phyloP scores from a whole-genome alignment of 78 protist genomes.

The Goniomonas avonlea region DNA sequence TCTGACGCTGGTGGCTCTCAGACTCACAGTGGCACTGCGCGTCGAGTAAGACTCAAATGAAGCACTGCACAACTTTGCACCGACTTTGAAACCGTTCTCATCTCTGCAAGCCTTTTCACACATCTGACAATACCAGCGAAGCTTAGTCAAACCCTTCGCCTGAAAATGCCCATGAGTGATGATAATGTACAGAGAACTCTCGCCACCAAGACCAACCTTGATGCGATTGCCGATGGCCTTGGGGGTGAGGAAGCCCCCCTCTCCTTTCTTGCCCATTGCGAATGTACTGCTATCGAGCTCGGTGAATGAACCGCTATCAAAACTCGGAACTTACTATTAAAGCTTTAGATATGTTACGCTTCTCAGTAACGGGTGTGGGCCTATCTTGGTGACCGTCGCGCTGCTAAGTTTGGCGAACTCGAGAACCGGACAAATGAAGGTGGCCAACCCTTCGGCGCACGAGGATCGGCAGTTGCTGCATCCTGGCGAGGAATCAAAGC shows the following conservation, averaged over 20 bases:
- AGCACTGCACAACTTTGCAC: too few relatives aligned
- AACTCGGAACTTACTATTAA: too few relatives aligned
- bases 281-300: too few relatives aligned
- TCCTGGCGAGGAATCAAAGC: too few relatives aligned
- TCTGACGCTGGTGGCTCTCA: conserved; percentile 77
- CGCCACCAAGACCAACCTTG: too few relatives aligned
- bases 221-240: not conserved
- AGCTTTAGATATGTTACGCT: not conserved
- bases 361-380: not conserved
- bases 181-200: too few relatives aligned
- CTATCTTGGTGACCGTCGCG: too few relatives aligned
- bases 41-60: too few relatives aligned
- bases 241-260: not conserved
- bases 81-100: conserved; percentile 83
- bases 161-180: not conserved
- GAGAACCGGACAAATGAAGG: too few relatives aligned
- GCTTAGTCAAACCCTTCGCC: conserved; percentile 82
- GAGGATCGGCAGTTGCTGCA: too few relatives aligned
- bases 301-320: not conserved
- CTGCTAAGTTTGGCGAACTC: too few relatives aligned
- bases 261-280: not conserved
- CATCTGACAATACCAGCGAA: conserved; percentile 89
- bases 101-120: conserved; percentile 91
- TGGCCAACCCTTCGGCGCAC: too few relatives aligned
- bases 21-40: conserved; percentile 67